phyloP scores from a whole-genome alignment of 495 filamentous ascomycete species.

The Penicillium verhagenii region DNA sequence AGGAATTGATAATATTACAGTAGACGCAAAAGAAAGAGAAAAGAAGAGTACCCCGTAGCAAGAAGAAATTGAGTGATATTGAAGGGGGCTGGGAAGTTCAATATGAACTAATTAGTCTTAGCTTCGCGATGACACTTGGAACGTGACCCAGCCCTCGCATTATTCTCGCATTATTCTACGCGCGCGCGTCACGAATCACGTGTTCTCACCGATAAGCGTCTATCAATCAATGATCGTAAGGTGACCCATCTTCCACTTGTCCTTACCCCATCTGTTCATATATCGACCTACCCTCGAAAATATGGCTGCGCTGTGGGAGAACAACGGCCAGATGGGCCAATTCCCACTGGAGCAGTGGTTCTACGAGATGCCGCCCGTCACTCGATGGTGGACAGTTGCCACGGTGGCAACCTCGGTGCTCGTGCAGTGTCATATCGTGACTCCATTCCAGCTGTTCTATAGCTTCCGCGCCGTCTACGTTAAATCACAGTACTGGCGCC shows the following conservation, averaged over 20 bases:
- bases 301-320: conserved; percentile 49
- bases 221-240: not conserved
- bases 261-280: not conserved
- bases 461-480: conserved; percentile 88
- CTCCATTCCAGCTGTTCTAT: conserved; percentile 94
- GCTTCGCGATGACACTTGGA: not conserved
- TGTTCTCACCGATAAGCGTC: conserved; percentile 5
- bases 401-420: conserved; percentile 85
- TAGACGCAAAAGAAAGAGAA: not conserved
- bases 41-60: not conserved
- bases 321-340: conserved; percentile 54
- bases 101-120: conserved; percentile 21
- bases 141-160: conserved; percentile 9
- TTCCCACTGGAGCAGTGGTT: conserved; percentile 96
- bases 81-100: conserved; percentile 14
- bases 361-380: conserved; percentile 95
- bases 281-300: not conserved
- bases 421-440: conserved; percentile 88
- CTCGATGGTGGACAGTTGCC: conserved; percentile 92
- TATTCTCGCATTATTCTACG: conserved; percentile 10
- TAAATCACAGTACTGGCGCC: conserved; percentile 95
- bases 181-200: conserved; percentile 3
- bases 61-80: not conserved
- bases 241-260: not conserved
- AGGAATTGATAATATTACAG: not conserved